A percentile compares a stretch with the other conserved stretches of the same genome.
phyloP scores from a whole-genome alignment of 306 rosid species.

The Ammopiptanthus mongolicus region DNA sequence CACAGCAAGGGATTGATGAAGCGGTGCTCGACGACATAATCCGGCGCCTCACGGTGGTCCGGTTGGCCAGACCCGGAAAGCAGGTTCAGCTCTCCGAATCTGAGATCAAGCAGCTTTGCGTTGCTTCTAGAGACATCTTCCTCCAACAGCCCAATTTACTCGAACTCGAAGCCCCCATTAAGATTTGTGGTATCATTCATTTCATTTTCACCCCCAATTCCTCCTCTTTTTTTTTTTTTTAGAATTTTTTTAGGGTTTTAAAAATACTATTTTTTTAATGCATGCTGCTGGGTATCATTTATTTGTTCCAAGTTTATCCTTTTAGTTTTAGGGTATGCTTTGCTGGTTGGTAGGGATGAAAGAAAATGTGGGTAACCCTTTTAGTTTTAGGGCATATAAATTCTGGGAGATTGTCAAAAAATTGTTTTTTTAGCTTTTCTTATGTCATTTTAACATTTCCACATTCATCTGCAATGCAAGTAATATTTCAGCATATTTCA shows the following conservation, averaged over 20 bases:
- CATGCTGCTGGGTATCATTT: not conserved
- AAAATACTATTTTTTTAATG: not conserved
- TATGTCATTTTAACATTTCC: not conserved
- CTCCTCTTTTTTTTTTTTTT: not conserved
- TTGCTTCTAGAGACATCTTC: conserved; percentile 73
- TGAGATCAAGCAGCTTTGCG: conserved; percentile 91
- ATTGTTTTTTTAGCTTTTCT: not conserved
- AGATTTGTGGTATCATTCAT: conserved; percentile 70
- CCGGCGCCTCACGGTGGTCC: conserved; percentile 75
- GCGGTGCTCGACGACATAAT: conserved; percentile 82
- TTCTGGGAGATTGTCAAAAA: not conserved
- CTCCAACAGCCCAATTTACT: conserved; percentile 81
- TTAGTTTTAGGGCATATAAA: conserved; percentile 13
- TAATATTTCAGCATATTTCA: not conserved
- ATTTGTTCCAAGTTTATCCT: conserved; percentile 19
- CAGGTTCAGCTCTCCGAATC: conserved; percentile 88
- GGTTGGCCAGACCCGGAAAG: conserved; percentile 76
- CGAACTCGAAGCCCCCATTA: conserved; percentile 94
- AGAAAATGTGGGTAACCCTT: conserved; percentile 16
- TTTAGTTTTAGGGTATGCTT: conserved; percentile 7
- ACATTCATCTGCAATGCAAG: not conserved
- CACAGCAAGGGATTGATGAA: conserved; percentile 67
- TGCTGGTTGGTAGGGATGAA: not conserved
- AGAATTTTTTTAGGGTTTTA: not conserved
- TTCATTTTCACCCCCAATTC: not conserved